Evolutionary conservation across 108 stramenopile species (phyloP), one percentile per base, ranked within the genome.

Genomic region (Fragilaria radians): DNA sequence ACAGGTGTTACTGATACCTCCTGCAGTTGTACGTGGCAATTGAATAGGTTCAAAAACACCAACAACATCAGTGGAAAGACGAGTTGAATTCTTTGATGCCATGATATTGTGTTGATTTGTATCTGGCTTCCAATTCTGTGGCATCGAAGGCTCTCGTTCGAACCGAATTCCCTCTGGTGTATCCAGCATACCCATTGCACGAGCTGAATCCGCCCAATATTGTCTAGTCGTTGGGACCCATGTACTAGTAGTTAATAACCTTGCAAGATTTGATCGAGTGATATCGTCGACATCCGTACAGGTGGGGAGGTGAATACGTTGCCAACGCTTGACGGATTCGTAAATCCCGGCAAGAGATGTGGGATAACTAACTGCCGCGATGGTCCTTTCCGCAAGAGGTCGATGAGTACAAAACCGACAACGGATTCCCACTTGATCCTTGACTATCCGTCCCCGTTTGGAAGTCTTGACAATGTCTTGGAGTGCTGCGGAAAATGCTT

Each of bases 201-300:
- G 57, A 46, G 80, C 80, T 5, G 80, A 77, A 59, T 81, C 80
- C 19, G 56, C 53, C 80, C 80, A 81, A 61, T 81, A 81, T 29
- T 76, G 74, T 11, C 80, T 65, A 5, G 76, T 73, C 0, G 76
- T 81, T 14, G 76, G 76, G 22, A 72, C 63, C 66, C 63, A 77
- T 0, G 45, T 54, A 30, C 48, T 62, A 0, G 23, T 59, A 2
- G 48, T 73, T 46, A 29, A 7, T 7, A 74, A 32, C 5, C 29
- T 14, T 23, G 21, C 21, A n/a, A 77, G 18, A 49, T 67, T 53
- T 46, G 52, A 33, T 24, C 57, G 45, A 11, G 63, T 53, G 17
- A 61, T 42, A 28, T 54, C 34, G 31, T 69, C 72, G 36, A 81
- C 67, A 11, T 31, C 25, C 14, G 49, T 25, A 33, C 80, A 81